These are phyloP conservation scores for Breviolum minutum DNA, from an alignment of 73 alveolate genomes.

Conservation along the genomic window DNA sequence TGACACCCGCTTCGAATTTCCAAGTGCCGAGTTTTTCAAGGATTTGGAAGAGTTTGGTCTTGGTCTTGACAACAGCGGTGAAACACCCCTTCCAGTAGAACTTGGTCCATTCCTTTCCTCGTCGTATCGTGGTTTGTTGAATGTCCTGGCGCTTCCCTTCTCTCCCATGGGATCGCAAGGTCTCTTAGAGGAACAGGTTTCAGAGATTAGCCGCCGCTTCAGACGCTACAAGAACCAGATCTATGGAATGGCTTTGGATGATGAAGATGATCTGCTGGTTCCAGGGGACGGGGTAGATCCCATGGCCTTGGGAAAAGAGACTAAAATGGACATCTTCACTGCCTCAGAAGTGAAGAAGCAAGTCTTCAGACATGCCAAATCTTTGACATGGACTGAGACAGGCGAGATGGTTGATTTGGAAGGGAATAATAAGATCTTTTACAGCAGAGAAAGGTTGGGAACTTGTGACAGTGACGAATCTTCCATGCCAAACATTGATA, in stretches of 20 bases:
- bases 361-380: not conserved
- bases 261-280: conserved; percentile 27
- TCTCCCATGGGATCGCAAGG: conserved; percentile 48
- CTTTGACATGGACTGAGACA: conserved; percentile 36
- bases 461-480: not conserved
- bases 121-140: conserved; percentile 12
- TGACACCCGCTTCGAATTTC: conserved; percentile 33
- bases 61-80: not conserved
- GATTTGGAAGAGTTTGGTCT: conserved; percentile 45
- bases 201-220: conserved; percentile 79
- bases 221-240: conserved; percentile 51
- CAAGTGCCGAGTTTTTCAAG: conserved; percentile 49
- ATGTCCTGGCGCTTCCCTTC: conserved; percentile 47
- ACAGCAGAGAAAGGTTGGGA: too few species aligned
- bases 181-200: conserved; percentile 45
- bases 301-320: not conserved
- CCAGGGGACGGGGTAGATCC: conserved; percentile 27
- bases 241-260: conserved; percentile 38
- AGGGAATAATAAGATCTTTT: too few species aligned
- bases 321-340: not conserved
- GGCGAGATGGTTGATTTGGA: not conserved
- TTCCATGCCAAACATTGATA: not conserved
- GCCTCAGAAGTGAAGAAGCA: not conserved
- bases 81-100: not conserved
- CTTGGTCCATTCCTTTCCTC: conserved; percentile 32